These are phyloP conservation scores for Diatrype stigma DNA, from an alignment of 2,329 filamentous ascomycete species.

Conservation along the genomic window DNA sequence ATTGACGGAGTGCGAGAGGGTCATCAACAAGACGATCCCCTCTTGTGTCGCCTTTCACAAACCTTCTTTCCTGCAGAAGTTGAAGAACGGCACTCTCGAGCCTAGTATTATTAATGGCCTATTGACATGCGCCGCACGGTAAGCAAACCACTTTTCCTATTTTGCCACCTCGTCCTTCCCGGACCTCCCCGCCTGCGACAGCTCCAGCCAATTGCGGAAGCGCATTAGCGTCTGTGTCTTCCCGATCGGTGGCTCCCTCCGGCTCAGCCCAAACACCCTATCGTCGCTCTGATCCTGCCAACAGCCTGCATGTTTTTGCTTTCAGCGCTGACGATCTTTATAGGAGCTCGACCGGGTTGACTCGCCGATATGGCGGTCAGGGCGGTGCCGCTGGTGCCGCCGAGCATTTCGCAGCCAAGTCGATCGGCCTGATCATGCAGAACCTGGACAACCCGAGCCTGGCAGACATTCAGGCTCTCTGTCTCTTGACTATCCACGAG, in stretches of 20 bases:
- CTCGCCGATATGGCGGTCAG: conserved; percentile 55
- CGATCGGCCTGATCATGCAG: conserved; percentile 53
- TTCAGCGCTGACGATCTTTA: background rate
- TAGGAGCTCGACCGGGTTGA: conserved; percentile 53
- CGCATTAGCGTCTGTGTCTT: background rate
- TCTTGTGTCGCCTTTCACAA: conserved; percentile 61
- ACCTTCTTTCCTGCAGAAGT: conserved; percentile 56
- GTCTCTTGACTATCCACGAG: conserved; percentile 58
- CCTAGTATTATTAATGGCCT: conserved; percentile 55
- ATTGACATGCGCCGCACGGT: conserved; percentile 55
- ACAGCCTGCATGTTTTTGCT: background rate
- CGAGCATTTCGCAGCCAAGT: conserved; percentile 57
- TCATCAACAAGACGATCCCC: conserved; percentile 57
- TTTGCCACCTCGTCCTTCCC: conserved; percentile 8
- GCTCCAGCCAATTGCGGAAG: background rate
- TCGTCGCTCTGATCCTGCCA: background rate
- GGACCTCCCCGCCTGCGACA: conserved; percentile 13
- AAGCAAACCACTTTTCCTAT: conserved; percentile 26
- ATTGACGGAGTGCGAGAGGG: conserved; percentile 55
- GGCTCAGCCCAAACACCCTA: background rate
- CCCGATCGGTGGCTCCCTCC: background rate
- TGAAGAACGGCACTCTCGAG: conserved; percentile 53
- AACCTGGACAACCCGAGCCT: conserved; percentile 56
- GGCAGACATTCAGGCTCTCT: conserved; percentile 58
- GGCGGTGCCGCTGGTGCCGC: conserved; percentile 47